Evolutionary conservation across 2,329 filamentous ascomycete genomes (phyloP).

Genomic region (Hymenoscyphus salicellus): DNA sequence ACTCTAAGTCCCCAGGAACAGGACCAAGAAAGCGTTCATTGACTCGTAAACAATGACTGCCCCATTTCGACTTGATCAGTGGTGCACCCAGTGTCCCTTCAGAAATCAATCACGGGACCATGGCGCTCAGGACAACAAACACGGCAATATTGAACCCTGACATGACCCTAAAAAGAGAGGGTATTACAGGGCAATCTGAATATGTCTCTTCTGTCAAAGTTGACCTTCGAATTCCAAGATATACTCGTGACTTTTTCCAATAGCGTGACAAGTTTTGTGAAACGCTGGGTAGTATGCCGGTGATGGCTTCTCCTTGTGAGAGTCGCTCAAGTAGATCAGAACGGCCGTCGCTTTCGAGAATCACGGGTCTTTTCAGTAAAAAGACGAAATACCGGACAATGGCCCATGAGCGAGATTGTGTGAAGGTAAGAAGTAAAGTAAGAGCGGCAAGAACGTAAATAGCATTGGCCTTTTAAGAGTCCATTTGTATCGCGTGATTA

Average conservation of each 20-base stretch:
- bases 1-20: too few species aligned
- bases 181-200: not conserved
- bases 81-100: conserved; percentile 1
- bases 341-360: not conserved
- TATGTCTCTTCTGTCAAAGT: not conserved
- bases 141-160: not conserved
- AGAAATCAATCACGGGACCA: not conserved
- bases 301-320: not conserved
- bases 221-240: not conserved
- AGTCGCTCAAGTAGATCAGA: not conserved
- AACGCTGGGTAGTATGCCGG: not conserved
- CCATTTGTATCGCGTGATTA: not conserved
- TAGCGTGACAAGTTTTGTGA: not conserved
- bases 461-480: not conserved
- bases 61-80: not conserved
- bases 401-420: not conserved
- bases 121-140: not conserved
- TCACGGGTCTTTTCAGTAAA: not conserved
- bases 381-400: not conserved
- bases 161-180: not conserved
- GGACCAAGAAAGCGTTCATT: too few species aligned
- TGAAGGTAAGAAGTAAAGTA: not conserved
- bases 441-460: not conserved
- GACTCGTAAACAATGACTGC: too few species aligned
- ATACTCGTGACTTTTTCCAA: not conserved